Evolutionary conservation across 441 rosid genomes (phyloP).

Genomic region (Flueggea neowawraea): DNA sequence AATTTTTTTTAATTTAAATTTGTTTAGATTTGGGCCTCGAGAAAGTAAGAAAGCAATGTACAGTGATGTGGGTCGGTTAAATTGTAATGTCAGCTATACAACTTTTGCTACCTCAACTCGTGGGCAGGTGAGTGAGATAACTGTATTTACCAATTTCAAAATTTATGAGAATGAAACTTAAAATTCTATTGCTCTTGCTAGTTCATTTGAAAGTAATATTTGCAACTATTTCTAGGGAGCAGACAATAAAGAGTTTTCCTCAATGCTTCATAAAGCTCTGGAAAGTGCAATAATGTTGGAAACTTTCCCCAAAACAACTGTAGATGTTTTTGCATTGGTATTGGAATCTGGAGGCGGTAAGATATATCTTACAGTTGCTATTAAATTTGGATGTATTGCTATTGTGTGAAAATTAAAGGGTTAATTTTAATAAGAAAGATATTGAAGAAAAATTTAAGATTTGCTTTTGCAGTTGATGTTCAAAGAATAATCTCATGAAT

Average conservation of each 20-base stretch:
- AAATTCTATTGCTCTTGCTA: conserved; percentile 1
- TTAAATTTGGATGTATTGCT: conserved; percentile 8
- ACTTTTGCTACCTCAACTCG: conserved; percentile 64
- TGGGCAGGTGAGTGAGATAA: conserved; percentile 54
- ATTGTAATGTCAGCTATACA: conserved; percentile 84
- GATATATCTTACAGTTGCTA: conserved; percentile 22
- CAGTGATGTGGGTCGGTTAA: conserved; percentile 75
- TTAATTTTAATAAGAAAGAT: no score
- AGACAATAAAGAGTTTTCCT: conserved; percentile 76
- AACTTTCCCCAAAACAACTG: conserved; percentile 88
- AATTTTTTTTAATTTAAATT: background rate
- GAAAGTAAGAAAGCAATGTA: conserved; percentile 98
- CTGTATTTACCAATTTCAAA: no score
- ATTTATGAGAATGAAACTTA: no score
- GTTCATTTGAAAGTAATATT: conserved; percentile 15
- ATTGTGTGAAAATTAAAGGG: no score
- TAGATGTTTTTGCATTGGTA: conserved; percentile 83
- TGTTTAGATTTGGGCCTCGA: conserved; percentile 88
- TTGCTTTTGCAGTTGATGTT: no score
- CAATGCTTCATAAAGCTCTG: conserved; percentile 92
- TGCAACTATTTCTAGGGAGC: conserved; percentile 42
- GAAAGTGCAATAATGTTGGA: conserved; percentile 85
- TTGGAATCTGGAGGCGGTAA: conserved; percentile 95
- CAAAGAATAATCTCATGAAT: no score
- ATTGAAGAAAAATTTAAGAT: no score